Evolutionary conservation across 345 rosid species (phyloP).

Genomic region (Eucalyptus grandis): DNA sequence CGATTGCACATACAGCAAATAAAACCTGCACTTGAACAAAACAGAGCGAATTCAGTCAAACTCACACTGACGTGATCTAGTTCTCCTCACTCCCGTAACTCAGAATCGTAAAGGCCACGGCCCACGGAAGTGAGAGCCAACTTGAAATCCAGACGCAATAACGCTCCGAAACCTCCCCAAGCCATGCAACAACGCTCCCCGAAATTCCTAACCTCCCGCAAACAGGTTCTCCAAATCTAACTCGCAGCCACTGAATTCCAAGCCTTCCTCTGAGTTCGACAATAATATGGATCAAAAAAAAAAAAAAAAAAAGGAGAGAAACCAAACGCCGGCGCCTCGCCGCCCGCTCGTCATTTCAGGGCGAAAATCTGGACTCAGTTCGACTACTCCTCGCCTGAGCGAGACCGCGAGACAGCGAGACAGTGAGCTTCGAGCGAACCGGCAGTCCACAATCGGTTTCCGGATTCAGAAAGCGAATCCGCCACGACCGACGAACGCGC

Average conservation of each 20-base stretch:
- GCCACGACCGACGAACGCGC: background rate
- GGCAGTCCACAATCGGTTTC: background rate
- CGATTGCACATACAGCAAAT: constrained; percentile 1
- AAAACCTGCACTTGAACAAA: constrained; percentile 29
- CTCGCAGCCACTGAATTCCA: background rate
- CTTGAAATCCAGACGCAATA: background rate
- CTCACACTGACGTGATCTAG: background rate
- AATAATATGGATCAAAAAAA: too few relatives aligned
- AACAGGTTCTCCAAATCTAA: background rate
- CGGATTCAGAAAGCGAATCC: background rate
- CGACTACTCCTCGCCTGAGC: background rate
- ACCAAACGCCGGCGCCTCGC: background rate
- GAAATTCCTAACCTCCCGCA: background rate
- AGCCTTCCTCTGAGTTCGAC: background rate
- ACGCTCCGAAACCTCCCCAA: background rate
- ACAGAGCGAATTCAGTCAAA: background rate
- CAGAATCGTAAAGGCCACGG: background rate
- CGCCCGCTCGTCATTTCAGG: background rate
- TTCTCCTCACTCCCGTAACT: background rate
- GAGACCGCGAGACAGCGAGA: background rate
- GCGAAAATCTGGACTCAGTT: background rate
- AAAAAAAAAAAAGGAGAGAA: background rate
- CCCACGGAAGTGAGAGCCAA: background rate
- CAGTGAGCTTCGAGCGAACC: background rate
- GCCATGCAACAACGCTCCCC: background rate